Conservation (phyloP, 129 eudicot genomes). For the Ambrosia artemisiifolia region DNA sequence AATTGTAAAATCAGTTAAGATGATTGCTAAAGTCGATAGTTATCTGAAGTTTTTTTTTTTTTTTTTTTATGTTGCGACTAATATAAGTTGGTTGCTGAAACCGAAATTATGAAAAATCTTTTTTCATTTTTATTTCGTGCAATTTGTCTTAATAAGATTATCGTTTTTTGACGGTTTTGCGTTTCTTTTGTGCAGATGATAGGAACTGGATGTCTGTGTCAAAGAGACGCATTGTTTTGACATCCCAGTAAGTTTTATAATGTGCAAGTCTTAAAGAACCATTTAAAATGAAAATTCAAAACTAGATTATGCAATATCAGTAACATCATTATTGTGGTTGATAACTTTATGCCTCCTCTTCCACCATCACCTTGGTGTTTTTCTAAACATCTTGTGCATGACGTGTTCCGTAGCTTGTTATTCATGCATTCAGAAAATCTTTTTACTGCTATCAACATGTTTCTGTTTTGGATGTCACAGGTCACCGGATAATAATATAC, state of each 20-base stretch:
- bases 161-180: neutral
- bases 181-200: constrained; percentile 19
- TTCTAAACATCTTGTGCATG: neutral
- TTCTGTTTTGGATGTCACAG: too few relatives aligned
- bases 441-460: neutral
- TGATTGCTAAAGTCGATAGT: neutral
- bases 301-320: constrained; percentile 9
- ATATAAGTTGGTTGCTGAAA: neutral
- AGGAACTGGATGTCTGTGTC: constrained; percentile 21
- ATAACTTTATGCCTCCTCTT: neutral
- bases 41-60: neutral
- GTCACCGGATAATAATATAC: too few relatives aligned
- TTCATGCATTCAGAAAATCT: neutral
- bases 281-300: neutral
- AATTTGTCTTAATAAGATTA: neutral
- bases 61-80: neutral
- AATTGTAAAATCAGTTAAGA: neutral
- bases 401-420: neutral
- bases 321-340: constrained; percentile 3
- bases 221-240: constrained; percentile 18
- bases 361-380: neutral
- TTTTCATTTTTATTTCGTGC: neutral
- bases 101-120: neutral
- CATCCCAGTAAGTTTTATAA: constrained; percentile 14
- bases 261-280: constrained; percentile 5